Base-by-base conservation (phyloP, 306 rosid genomes). In the Canavalia ensiformis region DNA sequence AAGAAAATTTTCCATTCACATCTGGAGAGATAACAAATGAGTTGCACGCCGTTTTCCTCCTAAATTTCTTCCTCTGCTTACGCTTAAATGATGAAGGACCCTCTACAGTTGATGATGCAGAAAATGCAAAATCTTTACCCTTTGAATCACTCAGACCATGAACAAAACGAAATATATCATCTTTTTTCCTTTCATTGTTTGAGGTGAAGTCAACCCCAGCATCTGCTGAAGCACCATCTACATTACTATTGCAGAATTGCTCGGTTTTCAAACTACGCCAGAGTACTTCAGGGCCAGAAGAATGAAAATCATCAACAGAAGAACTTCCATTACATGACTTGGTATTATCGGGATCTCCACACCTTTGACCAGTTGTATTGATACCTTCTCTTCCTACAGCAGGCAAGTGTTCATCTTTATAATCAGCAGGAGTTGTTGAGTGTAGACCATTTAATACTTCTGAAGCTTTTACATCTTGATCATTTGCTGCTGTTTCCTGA, bases 31-130 rank as follows among this genome's bases (percentile, higher is more conserved):
- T 78, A 54, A 81, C 81, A 82, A 82, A 84, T 46, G 92, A 37
- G 42, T 76, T 76, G 63, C 68, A 41, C 64, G 82, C 86, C 35
- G 77, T 71, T 85, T 88, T 91, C 51, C 81, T 87, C 84, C 89
- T 87, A 82, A 74, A 86, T 88, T 83, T 95, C 88, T 83, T 89
- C 85, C 85, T 91, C 56, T 77, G 81, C 47, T 79, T 90, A 77
- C 70, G 87, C 82, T 84, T 93, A 49, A 68, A 51, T 34, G 87
- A 77, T 65, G 82, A 35, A 72, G 82, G 37, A 80, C 73, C 80
- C 77, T 84, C 87, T 6, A 69, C 81, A 75, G 83, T 29, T 66
- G 96, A 79, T 56, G 88, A 63, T 13, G 94, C 89, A 18, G 91
- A 86, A 91, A 95, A 95, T 52, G 84, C 72, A 88, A 91, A 92